A percentile compares a stretch with the other conserved stretches of the same genome.
Evolutionary conservation across 148 eudicot genomes (phyloP).

Genomic region (Amaranthus hypochondriacus): DNA sequence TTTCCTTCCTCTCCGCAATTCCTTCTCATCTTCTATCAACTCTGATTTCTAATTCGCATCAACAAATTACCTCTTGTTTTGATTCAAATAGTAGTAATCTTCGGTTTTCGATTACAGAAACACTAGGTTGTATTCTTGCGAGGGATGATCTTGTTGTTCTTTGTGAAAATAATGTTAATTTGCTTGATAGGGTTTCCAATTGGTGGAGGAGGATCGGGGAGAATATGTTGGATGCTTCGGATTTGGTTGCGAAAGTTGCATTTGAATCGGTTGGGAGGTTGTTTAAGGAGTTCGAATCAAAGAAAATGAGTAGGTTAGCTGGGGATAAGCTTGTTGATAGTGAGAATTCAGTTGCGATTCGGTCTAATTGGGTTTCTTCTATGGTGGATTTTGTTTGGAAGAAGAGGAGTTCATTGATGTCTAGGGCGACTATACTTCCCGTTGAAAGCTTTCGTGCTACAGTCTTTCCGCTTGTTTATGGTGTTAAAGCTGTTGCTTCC

Average conservation of each 20-base stretch:
- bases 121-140: slow-evolving; percentile 79
- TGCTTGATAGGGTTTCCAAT: slow-evolving; percentile 64
- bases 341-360: slow-evolving; percentile 88
- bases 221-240: slow-evolving; percentile 74
- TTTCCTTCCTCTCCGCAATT: slow-evolving; percentile 77
- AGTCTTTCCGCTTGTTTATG: slow-evolving; percentile 76
- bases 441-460: slow-evolving; percentile 81
- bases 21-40: slow-evolving; percentile 66
- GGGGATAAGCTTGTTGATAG: slow-evolving; percentile 95
- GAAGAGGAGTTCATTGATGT: slow-evolving; percentile 69
- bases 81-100: slow-evolving; percentile 56
- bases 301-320: slow-evolving; percentile 85
- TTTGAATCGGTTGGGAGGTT: slow-evolving; percentile 79
- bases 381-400: slow-evolving; percentile 93
- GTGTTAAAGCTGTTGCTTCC: slow-evolving; percentile 87
- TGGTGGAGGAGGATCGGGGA: slow-evolving; percentile 84
- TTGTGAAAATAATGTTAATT: slow-evolving; percentile 70
- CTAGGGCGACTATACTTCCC: slow-evolving; percentile 69
- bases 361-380: slow-evolving; percentile 79
- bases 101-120: slow-evolving; percentile 76
- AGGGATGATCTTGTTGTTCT: slow-evolving; percentile 78
- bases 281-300: slow-evolving; percentile 89
- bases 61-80: slow-evolving; percentile 58
- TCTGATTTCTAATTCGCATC: slow-evolving; percentile 51
- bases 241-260: slow-evolving; percentile 70